These are phyloP conservation scores for Rhizophagus sp. DNA, from an alignment of 192 early-diverging fungal genomes.

Conservation along the genomic window DNA sequence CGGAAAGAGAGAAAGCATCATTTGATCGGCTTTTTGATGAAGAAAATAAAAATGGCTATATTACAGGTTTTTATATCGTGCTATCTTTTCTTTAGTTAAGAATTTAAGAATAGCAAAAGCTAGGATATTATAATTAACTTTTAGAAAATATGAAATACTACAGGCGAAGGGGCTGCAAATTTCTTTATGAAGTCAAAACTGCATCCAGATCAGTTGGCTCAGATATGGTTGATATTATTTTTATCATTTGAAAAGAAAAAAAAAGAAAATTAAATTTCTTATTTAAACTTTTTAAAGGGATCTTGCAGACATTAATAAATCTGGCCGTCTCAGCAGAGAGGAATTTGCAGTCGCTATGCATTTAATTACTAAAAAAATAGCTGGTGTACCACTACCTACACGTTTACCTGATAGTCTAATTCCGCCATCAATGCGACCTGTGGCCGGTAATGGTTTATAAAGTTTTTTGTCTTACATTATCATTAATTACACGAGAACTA, in stretches of 20 bases:
- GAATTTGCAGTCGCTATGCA: slow-evolving; percentile 85
- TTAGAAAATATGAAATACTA: not conserved
- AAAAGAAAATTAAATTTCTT: slow-evolving; percentile 37
- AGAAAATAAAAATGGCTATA: slow-evolving; percentile 53
- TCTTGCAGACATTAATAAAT: slow-evolving; percentile 64
- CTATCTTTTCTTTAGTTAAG: not conserved
- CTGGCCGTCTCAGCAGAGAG: slow-evolving; percentile 62
- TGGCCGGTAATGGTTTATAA: slow-evolving; percentile 1
- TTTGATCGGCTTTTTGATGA: slow-evolving; percentile 84
- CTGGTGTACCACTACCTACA: slow-evolving; percentile 52
- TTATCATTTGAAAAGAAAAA: not conserved
- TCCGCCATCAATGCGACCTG: slow-evolving; percentile 55
- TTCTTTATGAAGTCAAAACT: slow-evolving; percentile 84
- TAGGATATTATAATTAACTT: not conserved
- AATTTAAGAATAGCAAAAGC: not conserved
- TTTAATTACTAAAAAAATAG: slow-evolving; percentile 64
- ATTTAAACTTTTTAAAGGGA: slow-evolving; percentile 52
- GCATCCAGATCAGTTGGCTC: slow-evolving; percentile 63
- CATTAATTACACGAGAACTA: not conserved
- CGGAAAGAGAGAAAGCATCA: slow-evolving; percentile 68
- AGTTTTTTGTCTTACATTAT: not conserved
- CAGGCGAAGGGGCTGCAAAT: slow-evolving; percentile 70
- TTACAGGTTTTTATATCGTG: slow-evolving; percentile 56
- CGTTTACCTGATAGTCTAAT: slow-evolving; percentile 56
- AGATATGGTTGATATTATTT: slow-evolving; percentile 62